phyloP scores from a whole-genome alignment of 208 protist genomes.

The Naegleria fowleri region DNA sequence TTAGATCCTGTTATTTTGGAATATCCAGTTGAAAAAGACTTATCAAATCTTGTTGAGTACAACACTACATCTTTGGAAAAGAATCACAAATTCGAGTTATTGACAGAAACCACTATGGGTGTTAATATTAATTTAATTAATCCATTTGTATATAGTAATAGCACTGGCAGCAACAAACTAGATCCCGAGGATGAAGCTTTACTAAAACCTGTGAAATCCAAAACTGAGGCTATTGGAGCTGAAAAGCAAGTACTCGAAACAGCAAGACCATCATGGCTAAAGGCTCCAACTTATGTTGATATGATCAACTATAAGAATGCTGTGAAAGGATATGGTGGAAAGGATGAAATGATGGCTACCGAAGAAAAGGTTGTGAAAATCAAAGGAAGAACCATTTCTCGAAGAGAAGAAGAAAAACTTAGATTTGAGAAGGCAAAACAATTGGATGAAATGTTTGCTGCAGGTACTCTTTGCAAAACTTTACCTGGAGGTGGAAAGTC shows the following conservation, averaged over 20 bases:
- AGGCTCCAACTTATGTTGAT: not conserved
- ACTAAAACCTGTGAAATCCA: not conserved
- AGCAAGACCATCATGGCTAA: not conserved
- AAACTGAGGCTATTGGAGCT: not conserved
- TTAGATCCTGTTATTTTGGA: not conserved
- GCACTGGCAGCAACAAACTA: not conserved
- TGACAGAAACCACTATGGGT: not conserved
- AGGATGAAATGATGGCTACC: not conserved
- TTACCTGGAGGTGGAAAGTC: not conserved
- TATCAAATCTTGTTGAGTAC: not conserved
- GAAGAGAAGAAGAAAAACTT: not conserved
- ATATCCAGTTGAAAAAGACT: not conserved
- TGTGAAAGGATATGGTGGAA: not conserved
- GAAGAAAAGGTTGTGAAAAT: not conserved
- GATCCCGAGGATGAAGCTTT: not conserved
- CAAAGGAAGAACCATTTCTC: not conserved
- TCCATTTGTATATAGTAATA: not conserved
- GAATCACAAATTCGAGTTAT: conserved; percentile 20
- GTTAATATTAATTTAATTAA: conserved; percentile 16
- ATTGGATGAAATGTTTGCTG: not conserved
- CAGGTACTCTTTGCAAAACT: not conserved
- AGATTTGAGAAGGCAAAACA: not conserved
- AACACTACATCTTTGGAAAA: conserved; percentile 15
- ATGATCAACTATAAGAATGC: not conserved
- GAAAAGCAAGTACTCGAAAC: not conserved